Percentiles rank a stretch among this genome's conserved stretches.
phyloP scores from a whole-genome alignment of 352 stramenopile genomes.

The Halophytophthora polymorphica region DNA sequence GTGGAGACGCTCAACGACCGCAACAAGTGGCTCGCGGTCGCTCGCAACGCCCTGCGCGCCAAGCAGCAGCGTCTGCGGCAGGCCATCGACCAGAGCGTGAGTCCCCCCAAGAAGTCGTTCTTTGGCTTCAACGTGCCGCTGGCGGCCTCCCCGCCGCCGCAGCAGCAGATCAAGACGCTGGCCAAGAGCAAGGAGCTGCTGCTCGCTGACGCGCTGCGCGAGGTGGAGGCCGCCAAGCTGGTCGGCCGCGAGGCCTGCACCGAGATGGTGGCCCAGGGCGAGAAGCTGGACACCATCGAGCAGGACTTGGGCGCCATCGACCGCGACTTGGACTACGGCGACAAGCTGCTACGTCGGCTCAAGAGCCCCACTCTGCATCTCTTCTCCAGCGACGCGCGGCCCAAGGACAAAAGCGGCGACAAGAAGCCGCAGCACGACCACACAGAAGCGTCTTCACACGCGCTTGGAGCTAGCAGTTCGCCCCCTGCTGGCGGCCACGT shows the following conservation, averaged over 20 bases:
- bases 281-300: constrained; percentile 75
- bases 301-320: constrained; percentile 54
- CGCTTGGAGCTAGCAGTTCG: constrained; percentile 4
- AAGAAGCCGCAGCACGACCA: constrained; percentile 16
- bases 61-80: constrained; percentile 45
- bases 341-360: constrained; percentile 72
- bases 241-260: constrained; percentile 64
- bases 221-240: constrained; percentile 70
- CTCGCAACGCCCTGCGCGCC: constrained; percentile 61
- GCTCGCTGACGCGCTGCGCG: constrained; percentile 65
- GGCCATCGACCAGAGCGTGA: constrained; percentile 33
- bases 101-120: constrained; percentile 38
- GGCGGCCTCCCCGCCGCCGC: constrained; percentile 25
- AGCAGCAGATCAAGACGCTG: constrained; percentile 72
- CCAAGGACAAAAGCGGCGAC: constrained; percentile 9
- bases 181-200: constrained; percentile 55
- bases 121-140: constrained; percentile 49
- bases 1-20: constrained; percentile 59
- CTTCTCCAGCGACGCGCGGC: constrained; percentile 48
- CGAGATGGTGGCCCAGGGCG: constrained; percentile 71
- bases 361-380: constrained; percentile 68
- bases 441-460: constrained; percentile 9
- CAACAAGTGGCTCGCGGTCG: constrained; percentile 80
- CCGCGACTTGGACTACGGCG: constrained; percentile 63
- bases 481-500: constrained; percentile 14